Conservation (phyloP, 306 rosid species). For the Sechiopsis laciniata region DNA sequence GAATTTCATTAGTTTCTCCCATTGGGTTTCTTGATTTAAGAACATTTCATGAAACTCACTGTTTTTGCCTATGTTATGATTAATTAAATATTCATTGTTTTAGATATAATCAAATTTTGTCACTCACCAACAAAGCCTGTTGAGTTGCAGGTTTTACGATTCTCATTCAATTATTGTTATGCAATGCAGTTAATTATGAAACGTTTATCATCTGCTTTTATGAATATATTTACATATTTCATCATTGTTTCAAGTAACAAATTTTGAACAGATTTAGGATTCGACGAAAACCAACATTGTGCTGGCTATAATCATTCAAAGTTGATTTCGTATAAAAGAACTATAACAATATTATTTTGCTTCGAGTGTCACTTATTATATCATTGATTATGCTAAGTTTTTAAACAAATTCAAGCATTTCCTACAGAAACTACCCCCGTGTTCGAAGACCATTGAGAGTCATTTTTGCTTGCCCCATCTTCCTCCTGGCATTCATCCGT, state of each 20-base stretch:
- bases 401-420: neutral
- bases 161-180: conserved; percentile 2
- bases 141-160: conserved; percentile 2
- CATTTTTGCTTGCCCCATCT: conserved; percentile 25
- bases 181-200: neutral
- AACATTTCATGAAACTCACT: conserved; percentile 25
- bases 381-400: neutral
- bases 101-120: conserved; percentile 5
- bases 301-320: neutral
- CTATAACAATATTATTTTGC: neutral
- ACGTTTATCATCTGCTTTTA: neutral
- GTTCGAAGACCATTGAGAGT: neutral
- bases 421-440: neutral
- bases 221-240: neutral
- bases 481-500: conserved; percentile 40
- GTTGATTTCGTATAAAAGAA: neutral
- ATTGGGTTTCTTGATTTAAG: conserved; percentile 26
- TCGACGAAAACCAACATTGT: no score
- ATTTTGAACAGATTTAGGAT: neutral
- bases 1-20: conserved; percentile 30
- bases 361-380: neutral
- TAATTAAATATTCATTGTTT: conserved; percentile 14
- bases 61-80: conserved; percentile 30
- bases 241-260: neutral
- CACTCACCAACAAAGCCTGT: conserved; percentile 9